phyloP scores from a whole-genome alignment of 495 filamentous ascomycete species.

The Hypoxylon cercidicola region DNA sequence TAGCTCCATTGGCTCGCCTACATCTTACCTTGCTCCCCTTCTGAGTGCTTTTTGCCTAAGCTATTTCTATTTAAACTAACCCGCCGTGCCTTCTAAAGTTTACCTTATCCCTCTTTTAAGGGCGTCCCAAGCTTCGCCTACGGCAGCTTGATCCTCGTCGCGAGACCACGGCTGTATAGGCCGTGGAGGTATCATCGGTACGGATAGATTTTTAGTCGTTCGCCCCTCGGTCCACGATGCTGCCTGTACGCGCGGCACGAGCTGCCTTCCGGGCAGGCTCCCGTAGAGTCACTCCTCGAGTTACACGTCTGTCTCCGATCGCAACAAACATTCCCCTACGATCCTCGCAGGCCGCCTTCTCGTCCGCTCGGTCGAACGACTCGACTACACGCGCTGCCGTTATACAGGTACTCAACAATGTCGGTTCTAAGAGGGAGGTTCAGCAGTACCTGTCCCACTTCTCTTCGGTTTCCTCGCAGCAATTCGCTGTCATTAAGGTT shows the following conservation, averaged over 20 bases:
- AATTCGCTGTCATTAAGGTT: conserved; percentile 99
- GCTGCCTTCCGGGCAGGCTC: conserved; percentile 55
- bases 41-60: conserved; percentile 4
- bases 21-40: not conserved
- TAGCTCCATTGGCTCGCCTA: conserved; percentile 35
- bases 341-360: conserved; percentile 44
- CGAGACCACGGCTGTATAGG: conserved; percentile 42
- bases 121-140: conserved; percentile 30
- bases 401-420: conserved; percentile 92
- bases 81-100: conserved; percentile 19
- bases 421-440: conserved; percentile 95
- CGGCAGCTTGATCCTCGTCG: conserved; percentile 39
- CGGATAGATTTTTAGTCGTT: conserved; percentile 17
- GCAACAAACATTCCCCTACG: conserved; percentile 41
- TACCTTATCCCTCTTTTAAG: conserved; percentile 25
- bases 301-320: conserved; percentile 42
- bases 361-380: conserved; percentile 54
- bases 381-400: conserved; percentile 84
- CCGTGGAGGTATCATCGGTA: conserved; percentile 35
- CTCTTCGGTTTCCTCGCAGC: conserved; percentile 94
- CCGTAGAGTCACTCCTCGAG: conserved; percentile 53
- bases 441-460: conserved; percentile 99
- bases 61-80: conserved; percentile 26
- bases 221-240: conserved; percentile 23
- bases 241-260: conserved; percentile 31